Conservation (phyloP, 768 basidiomycete species). For the Coprinopsis sp. region DNA sequence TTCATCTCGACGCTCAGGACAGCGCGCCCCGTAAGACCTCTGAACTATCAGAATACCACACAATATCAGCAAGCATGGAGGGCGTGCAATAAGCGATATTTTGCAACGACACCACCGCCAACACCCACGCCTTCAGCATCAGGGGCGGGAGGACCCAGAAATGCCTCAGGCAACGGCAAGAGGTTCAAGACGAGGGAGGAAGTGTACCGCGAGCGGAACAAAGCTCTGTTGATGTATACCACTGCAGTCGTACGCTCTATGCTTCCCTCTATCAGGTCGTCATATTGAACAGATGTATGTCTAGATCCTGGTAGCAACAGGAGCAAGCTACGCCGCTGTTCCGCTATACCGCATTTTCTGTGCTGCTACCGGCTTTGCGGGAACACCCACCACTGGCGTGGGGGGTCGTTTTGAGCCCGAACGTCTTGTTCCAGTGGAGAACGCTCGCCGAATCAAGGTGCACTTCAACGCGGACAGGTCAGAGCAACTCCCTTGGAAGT, state of each 20-base stretch:
- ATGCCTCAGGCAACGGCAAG: neutral
- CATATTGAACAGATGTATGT: neutral
- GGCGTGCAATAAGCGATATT: neutral
- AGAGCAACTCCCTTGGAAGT: constrained; percentile 89
- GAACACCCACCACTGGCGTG: constrained; percentile 87
- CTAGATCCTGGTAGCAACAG: constrained; percentile 75
- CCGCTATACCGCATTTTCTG: constrained; percentile 98
- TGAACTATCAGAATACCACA: neutral
- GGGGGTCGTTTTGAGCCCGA: constrained; percentile 82
- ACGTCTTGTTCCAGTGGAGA: constrained; percentile 71
- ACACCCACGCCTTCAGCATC: no score
- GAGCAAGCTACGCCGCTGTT: constrained; percentile 94
- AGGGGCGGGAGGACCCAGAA: neutral
- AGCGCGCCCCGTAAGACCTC: no score
- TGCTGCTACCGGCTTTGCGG: constrained; percentile 94
- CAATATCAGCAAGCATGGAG: neutral
- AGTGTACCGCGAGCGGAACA: constrained; percentile 55
- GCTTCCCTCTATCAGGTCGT: no score
- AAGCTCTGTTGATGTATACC: constrained; percentile 78
- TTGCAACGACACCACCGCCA: constrained; percentile 5
- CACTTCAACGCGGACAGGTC: constrained; percentile 93
- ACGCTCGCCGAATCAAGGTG: constrained; percentile 77
- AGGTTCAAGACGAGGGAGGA: constrained; percentile 26
- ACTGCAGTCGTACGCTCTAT: constrained; percentile 62
- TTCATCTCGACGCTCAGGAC: no score